phyloP scores from a whole-genome alignment of 148 eudicot genomes.

The Chenopodium berlandieri region DNA sequence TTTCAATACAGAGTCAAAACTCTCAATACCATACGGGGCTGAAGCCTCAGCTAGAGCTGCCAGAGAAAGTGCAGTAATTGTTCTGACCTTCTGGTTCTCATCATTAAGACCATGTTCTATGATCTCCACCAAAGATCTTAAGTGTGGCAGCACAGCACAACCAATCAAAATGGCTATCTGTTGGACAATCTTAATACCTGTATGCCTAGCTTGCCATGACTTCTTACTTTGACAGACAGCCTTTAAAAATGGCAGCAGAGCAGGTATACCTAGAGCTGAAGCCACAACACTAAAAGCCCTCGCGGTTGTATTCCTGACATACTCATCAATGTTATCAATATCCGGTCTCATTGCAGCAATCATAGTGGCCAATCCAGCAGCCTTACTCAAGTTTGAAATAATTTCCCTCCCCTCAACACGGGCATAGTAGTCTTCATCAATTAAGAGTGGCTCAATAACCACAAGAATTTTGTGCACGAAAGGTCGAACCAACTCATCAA shows the following conservation, averaged over 20 bases:
- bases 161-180: slow-evolving; percentile 96
- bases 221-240: slow-evolving; percentile 99
- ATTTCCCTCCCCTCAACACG: slow-evolving; percentile 98
- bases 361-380: slow-evolving; percentile 98
- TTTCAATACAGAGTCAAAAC: slow-evolving; percentile 95
- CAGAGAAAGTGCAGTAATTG: slow-evolving; percentile 92
- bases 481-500: slow-evolving; percentile 94
- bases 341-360: slow-evolving; percentile 99
- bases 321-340: slow-evolving; percentile 95
- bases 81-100: slow-evolving; percentile 95
- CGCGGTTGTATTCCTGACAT: slow-evolving; percentile 97
- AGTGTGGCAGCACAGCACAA: slow-evolving; percentile 94
- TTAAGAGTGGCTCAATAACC: slow-evolving; percentile 89
- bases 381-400: slow-evolving; percentile 93
- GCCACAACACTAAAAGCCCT: slow-evolving; percentile 99
- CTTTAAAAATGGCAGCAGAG: slow-evolving; percentile 84
- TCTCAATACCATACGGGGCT: slow-evolving; percentile 98
- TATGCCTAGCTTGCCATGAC: slow-evolving; percentile 99
- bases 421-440: slow-evolving; percentile 96
- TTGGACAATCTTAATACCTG: slow-evolving; percentile 96
- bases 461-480: slow-evolving; percentile 94
- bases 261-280: slow-evolving; percentile 97
- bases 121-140: slow-evolving; percentile 91
- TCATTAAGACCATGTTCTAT: slow-evolving; percentile 95
- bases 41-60: slow-evolving; percentile 99